Conservation (phyloP, 805 yeast genomes). For the Yamadazyma akitaensis region DNA sequence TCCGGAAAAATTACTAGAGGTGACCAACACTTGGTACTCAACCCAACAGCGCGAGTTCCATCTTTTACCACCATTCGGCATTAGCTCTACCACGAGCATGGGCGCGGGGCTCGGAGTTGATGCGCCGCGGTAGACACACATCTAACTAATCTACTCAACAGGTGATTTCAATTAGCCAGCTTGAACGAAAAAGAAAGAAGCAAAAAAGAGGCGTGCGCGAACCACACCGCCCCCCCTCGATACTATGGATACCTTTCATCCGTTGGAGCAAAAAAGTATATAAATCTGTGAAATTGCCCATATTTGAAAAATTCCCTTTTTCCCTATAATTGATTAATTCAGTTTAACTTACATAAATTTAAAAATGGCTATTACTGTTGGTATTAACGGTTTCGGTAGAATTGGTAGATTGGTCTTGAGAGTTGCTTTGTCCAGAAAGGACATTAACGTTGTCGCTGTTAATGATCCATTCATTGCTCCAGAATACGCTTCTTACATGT, state of each 20-base stretch:
- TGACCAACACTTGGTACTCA: too few relatives aligned
- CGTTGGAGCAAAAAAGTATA: conserved; percentile 14
- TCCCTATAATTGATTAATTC: not conserved
- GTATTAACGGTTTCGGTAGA: conserved; percentile 95
- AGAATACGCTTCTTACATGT: conserved; percentile 92
- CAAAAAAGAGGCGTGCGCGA: conserved; percentile 5
- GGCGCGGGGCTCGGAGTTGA: conserved; percentile 6
- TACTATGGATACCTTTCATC: conserved; percentile 17
- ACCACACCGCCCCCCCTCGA: conserved; percentile 1
- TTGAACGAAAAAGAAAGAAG: not conserved
- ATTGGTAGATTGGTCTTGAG: conserved; percentile 88
- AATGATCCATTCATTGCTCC: conserved; percentile 89
- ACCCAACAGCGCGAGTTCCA: not conserved
- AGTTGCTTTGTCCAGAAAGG: conserved; percentile 70
- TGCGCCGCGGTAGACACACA: conserved; percentile 1
- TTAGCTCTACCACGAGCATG: not conserved
- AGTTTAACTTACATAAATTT: not conserved
- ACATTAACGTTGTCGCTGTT: conserved; percentile 80
- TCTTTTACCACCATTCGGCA: not conserved
- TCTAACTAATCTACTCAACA: not conserved
- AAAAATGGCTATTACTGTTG: conserved; percentile 63
- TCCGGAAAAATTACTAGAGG: not conserved
- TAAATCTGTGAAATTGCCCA: conserved; percentile 9
- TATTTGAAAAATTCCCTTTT: conserved; percentile 2
- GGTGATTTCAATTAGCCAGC: conserved; percentile 1